phyloP scores from a whole-genome alignment of 495 filamentous ascomycete species.

The Paragyromitra xinjiangensis region DNA sequence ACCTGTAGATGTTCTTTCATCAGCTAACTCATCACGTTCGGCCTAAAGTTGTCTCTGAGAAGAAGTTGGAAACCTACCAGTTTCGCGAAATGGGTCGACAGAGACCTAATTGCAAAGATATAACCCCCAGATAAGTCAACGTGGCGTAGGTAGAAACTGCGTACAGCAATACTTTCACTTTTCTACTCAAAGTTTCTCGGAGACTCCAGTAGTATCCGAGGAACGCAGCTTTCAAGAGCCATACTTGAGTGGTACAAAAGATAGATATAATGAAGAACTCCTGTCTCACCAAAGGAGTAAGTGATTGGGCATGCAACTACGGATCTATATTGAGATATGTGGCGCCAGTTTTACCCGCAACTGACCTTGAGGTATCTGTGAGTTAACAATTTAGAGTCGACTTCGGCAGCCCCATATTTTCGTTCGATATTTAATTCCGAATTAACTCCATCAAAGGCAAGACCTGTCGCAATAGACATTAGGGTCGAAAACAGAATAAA shows the following conservation, averaged over 20 bases:
- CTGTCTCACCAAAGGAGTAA: background rate
- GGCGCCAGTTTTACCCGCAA: background rate
- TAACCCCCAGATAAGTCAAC: constrained; percentile 40
- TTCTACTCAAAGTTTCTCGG: constrained; percentile 23
- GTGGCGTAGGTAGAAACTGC: constrained; percentile 33
- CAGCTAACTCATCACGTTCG: background rate
- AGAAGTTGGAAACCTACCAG: constrained; percentile 21
- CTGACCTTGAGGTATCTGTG: constrained; percentile 45
- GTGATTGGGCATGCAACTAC: background rate
- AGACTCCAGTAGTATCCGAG: constrained; percentile 51
- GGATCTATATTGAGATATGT: background rate
- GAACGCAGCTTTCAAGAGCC: constrained; percentile 49
- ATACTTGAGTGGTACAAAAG: constrained; percentile 49
- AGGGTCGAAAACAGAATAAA: constrained; percentile 34
- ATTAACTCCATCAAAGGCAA: constrained; percentile 39
- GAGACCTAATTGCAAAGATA: constrained; percentile 32
- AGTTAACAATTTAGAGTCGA: constrained; percentile 25
- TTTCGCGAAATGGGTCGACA: constrained; percentile 40
- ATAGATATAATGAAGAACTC: constrained; percentile 40
- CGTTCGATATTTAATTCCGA: constrained; percentile 31
- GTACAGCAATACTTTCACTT: constrained; percentile 32
- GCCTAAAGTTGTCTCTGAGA: too few species aligned
- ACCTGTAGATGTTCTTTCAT: constrained; percentile 22
- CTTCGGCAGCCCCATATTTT: constrained; percentile 21
- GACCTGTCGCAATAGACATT: constrained; percentile 25